phyloP scores from a whole-genome alignment of 2,329 filamentous ascomycete genomes.

The Colletotrichum higginsianum region DNA sequence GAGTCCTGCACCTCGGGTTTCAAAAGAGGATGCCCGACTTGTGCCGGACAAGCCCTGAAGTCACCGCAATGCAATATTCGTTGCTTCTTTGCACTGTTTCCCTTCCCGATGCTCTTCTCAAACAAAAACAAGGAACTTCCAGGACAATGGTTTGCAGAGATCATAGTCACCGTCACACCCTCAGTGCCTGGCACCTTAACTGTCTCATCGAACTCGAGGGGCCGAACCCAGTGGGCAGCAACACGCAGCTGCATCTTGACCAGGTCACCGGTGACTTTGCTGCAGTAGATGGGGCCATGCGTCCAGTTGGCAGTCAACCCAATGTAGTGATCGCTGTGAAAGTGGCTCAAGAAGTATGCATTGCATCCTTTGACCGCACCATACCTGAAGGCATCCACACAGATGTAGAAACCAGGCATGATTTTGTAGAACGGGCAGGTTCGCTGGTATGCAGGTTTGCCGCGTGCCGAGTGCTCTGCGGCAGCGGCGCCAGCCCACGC shows the following conservation, averaged over 20 bases:
- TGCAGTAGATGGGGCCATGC: slow-evolving; percentile 97
- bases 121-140: slow-evolving; percentile 96
- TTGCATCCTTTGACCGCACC: slow-evolving; percentile 92
- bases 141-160: slow-evolving; percentile 96
- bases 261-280: slow-evolving; percentile 90
- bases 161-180: slow-evolving; percentile 92
- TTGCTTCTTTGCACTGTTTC: slow-evolving; percentile 73
- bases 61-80: slow-evolving; percentile 96
- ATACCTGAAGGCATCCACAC: slow-evolving; percentile 96
- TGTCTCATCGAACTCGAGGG: slow-evolving; percentile 86
- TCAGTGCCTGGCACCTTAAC: slow-evolving; percentile 86
- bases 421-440: slow-evolving; percentile 99
- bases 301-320: slow-evolving; percentile 90
- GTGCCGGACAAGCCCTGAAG: slow-evolving; percentile 90
- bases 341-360: slow-evolving; percentile 97
- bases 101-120: slow-evolving; percentile 79
- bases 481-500: slow-evolving; percentile 93
- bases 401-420: slow-evolving; percentile 91
- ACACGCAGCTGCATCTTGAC: slow-evolving; percentile 90
- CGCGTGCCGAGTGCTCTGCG: slow-evolving; percentile 81
- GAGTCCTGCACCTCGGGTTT: slow-evolving; percentile 81
- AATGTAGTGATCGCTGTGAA: slow-evolving; percentile 98
- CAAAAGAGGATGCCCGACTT: slow-evolving; percentile 86
- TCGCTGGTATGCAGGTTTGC: slow-evolving; percentile 88
- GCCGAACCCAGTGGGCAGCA: slow-evolving; percentile 86